These are phyloP conservation scores for Aspergillus sojae DNA, from an alignment of 2,329 filamentous ascomycete genomes.

Conservation along the genomic window DNA sequence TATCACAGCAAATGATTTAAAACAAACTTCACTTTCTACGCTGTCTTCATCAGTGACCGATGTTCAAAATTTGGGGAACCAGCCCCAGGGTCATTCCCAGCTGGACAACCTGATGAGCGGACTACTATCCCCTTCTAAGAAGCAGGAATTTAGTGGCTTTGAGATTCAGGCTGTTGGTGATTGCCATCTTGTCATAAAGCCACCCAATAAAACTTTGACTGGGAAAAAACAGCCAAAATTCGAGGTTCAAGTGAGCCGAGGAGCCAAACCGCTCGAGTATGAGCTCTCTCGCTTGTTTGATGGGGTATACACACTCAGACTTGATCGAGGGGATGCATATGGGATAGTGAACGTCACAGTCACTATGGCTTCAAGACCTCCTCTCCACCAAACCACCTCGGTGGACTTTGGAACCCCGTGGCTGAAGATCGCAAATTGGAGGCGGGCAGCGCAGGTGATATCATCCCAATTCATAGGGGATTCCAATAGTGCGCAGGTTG, in stretches of 20 bases:
- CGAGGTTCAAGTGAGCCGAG: constrained; percentile 51
- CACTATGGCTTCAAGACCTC: constrained; percentile 38
- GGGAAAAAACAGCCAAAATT: constrained; percentile 52
- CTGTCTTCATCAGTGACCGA: constrained; percentile 24
- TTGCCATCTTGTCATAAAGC: constrained; percentile 55
- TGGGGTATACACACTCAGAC: constrained; percentile 55
- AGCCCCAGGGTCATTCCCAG: constrained; percentile 23
- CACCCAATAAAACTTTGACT: constrained; percentile 46
- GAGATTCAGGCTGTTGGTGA: constrained; percentile 58
- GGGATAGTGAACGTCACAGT: constrained; percentile 54
- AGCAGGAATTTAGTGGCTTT: constrained; percentile 44
- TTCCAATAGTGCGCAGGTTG: constrained; percentile 40
- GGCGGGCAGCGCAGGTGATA: constrained; percentile 40
- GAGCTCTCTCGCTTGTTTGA: constrained; percentile 55
- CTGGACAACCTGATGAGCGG: constrained; percentile 30
- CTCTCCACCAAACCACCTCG: constrained; percentile 38
- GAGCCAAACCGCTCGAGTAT: constrained; percentile 44
- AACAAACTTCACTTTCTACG: constrained; percentile 30
- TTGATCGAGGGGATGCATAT: constrained; percentile 53
- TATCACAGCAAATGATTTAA: constrained; percentile 20
- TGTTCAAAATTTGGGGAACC: constrained; percentile 18
- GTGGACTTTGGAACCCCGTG: constrained; percentile 50
- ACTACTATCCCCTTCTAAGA: constrained; percentile 24
- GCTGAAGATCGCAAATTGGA: constrained; percentile 52
- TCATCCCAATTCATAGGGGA: constrained; percentile 42